These are phyloP conservation scores for Diaporthe vexans DNA, from an alignment of 2,329 filamentous ascomycete genomes.

Conservation along the genomic window DNA sequence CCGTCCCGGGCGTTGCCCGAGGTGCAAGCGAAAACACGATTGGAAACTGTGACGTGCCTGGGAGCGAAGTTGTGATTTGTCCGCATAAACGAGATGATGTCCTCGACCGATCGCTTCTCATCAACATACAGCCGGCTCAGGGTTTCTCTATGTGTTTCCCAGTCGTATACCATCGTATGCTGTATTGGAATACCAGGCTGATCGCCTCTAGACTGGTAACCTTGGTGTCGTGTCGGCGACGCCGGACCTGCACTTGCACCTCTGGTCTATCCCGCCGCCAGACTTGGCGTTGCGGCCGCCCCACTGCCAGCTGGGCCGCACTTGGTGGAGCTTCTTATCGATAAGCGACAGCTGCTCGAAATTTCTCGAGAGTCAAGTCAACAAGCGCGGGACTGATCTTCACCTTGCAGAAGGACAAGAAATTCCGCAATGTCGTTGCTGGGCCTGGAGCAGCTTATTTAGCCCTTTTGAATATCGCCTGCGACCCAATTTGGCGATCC, in stretches of 20 bases:
- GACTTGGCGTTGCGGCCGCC: background rate
- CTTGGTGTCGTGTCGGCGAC: background rate
- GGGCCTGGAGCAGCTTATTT: background rate
- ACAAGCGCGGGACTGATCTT: background rate
- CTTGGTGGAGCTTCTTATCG: slow-evolving; percentile 29
- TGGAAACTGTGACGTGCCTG: slow-evolving; percentile 64
- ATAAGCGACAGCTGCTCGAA: slow-evolving; percentile 34
- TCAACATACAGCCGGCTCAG: slow-evolving; percentile 78
- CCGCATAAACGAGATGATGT: slow-evolving; percentile 81
- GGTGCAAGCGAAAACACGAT: slow-evolving; percentile 30
- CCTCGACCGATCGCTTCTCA: slow-evolving; percentile 79
- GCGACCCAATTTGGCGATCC: background rate
- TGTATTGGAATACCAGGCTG: background rate
- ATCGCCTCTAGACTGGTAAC: background rate
- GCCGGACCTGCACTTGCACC: slow-evolving; percentile 34
- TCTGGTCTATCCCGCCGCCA: slow-evolving; percentile 37
- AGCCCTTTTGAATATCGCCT: background rate
- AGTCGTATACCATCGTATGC: slow-evolving; percentile 61
- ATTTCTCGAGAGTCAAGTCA: slow-evolving; percentile 37
- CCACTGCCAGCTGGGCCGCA: background rate
- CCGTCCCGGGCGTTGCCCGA: background rate
- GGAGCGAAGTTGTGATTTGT: slow-evolving; percentile 76
- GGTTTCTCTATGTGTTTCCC: slow-evolving; percentile 59
- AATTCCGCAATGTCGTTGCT: background rate
- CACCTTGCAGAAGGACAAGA: background rate